Evolutionary conservation across 352 stramenopile genomes (phyloP), one percentile per base, ranked within the genome.

Genomic region (Halophytophthora batemanensis): DNA sequence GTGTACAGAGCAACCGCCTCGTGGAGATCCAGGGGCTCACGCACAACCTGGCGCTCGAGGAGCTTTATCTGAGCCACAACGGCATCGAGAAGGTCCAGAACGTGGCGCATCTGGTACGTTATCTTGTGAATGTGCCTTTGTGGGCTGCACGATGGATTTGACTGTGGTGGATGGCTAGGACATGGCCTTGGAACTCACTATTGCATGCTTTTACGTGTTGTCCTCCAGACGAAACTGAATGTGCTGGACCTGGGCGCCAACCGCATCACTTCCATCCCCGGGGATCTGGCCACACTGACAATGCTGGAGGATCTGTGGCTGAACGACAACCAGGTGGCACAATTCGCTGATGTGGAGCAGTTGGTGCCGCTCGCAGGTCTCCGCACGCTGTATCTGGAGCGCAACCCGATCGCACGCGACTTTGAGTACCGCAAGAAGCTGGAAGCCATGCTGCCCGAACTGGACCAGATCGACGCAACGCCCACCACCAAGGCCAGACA

Each of bases 31-130:
- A 97, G 48, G 94, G 95, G n/a, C 76, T 99, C 28, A 68, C 82
- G 6, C 60, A 70, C 31, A 95, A 96, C 43, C 75, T 71, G 12
- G 59, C 61, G 28, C 74, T 99, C 25, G 90, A 98, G 69, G 97
- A 99, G 72, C 72, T 99, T 6, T 99, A 99, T 57, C 64, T 99
- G 48, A 96, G 90, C 51, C 93, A 98, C 71, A 99, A 99, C 62
- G 94, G 80, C 42, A 98, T 99, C 60, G 76, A 93, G 46, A 73
- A 59, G 39, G 74, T 96, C n/a, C 71, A 88, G 37, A 86, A 86
- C 28, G 43, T 94, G 17, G 69, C 68, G 23, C 74, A 90, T 44
- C 63, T 94, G 67, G 83, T 94, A 73, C 39, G 71, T 56, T 7
- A 36, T 23, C 13, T 22, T 46, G n/a, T n/a, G n/a, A n/a, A n/a